Base-by-base conservation (phyloP, 2,329 filamentous ascomycete genomes). In the Talaromyces sp. region DNA sequence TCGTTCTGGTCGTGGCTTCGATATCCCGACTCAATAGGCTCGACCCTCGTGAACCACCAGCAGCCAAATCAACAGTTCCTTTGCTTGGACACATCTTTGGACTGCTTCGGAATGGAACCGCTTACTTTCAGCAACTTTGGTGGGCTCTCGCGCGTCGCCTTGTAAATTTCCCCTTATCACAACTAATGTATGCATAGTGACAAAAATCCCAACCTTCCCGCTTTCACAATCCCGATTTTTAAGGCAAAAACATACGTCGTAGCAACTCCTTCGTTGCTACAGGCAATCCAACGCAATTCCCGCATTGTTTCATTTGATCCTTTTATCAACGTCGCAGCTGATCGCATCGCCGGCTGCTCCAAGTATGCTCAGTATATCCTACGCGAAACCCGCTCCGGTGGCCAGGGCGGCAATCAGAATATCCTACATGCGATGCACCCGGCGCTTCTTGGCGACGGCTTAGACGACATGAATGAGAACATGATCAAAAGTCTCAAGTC, bases 31-130 rank as follows among this genome's bases (percentile, higher is more conserved):
- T 19, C 15, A 39, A 42, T 11, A 65, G 59, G 32, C 59, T 58
- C 39, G 69, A 72, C 53, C 65, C 69, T 15, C 68, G 68, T 9
- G 70, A 72, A 55, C 70, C 70, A 3, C 69, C 70, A 0, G 17
- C 61, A 11, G 58, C 71, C 27, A 51, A 52, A 9, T 59, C 57
- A 28, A 36, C 49, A 4, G 67, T 73, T 39, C 71, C 71, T 1
- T n/a, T 72, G 2, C 44, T 73, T 47, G 70, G 71, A 10, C 71
- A 73, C 58, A 4, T 68, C 15, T 42, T 70, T 17, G 69, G 65
- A 2, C 42, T 73, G 8, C 15, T 71, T 8, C 57, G 63, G 15
- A 53, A 70, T 59, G 71, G 71, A 0, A 22, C 69, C 3, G 54
- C 58, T 13, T 72, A 73, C 44, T 72, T 65, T 49, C 39, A 49